phyloP scores from a whole-genome alignment of 495 filamentous ascomycete species.

The Pseudotulostoma volvatum region DNA sequence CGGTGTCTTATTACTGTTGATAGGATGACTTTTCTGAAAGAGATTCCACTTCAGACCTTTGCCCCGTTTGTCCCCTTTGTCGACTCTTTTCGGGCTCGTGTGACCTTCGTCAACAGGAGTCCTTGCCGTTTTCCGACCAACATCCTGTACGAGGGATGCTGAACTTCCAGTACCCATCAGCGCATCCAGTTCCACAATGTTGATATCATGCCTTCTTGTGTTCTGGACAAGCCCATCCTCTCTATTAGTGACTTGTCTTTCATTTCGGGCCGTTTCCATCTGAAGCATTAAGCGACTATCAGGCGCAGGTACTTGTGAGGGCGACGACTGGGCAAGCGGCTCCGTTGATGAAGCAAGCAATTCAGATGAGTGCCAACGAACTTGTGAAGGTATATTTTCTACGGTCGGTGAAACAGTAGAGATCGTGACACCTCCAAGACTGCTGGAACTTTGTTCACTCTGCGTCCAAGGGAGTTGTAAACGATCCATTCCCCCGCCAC shows the following conservation, averaged over 20 bases:
- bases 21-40: constrained; percentile 43
- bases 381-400: constrained; percentile 5
- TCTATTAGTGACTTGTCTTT: neutral
- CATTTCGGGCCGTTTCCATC: neutral
- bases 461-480: constrained; percentile 41
- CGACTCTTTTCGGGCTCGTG: neutral
- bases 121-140: neutral
- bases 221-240: neutral
- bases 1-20: constrained; percentile 10
- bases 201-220: neutral
- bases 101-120: neutral
- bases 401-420: constrained; percentile 9
- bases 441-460: constrained; percentile 44
- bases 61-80: neutral
- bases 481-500: constrained; percentile 44
- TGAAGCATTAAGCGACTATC: neutral
- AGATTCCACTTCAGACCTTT: constrained; percentile 55
- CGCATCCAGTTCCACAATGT: neutral
- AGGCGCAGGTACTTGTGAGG: neutral
- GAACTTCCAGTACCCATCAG: neutral
- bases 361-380: constrained; percentile 21
- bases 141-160: neutral
- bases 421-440: constrained; percentile 34
- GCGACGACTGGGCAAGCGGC: neutral
- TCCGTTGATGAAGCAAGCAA: constrained; percentile 17